Conservation (phyloP, 768 basidiomycete genomes). For the Wakefieldia striispora region DNA sequence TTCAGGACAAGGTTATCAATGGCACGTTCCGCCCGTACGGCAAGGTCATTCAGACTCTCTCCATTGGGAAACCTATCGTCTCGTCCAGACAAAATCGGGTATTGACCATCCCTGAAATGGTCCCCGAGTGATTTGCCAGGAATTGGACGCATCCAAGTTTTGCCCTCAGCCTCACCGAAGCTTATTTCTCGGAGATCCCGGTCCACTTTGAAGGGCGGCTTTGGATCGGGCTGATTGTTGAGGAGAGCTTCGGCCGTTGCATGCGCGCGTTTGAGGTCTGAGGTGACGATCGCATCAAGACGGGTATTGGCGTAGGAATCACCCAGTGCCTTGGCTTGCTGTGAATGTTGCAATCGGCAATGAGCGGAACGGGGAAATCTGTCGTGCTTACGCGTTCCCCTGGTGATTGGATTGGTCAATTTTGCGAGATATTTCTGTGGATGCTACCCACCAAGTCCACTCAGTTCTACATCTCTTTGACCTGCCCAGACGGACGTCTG, state of each 20-base stretch:
- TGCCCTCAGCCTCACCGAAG: conserved; percentile 72
- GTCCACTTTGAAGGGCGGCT: conserved; percentile 47
- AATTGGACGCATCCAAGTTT: conserved; percentile 37
- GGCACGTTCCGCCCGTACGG: conserved; percentile 48
- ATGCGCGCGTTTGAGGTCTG: conserved; percentile 61
- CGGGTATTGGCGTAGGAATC: conserved; percentile 44
- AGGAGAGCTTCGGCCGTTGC: conserved; percentile 59
- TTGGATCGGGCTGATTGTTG: conserved; percentile 44
- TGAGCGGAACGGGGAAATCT: background rate
- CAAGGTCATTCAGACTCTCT: conserved; percentile 69
- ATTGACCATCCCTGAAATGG: conserved; percentile 52
- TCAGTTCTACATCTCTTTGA: conserved; percentile 69
- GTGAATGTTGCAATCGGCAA: background rate
- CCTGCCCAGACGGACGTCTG: conserved; percentile 67
- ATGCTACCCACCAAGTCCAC: conserved; percentile 60
- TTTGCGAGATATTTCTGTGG: background rate
- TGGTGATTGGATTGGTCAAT: conserved; percentile 23
- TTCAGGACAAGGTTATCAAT: conserved; percentile 50
- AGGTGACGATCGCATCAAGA: conserved; percentile 61
- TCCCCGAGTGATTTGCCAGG: conserved; percentile 38
- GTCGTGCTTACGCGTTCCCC: conserved; percentile 50
- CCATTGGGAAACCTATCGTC: conserved; percentile 62
- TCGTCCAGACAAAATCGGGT: conserved; percentile 46
- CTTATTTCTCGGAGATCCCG: conserved; percentile 62
- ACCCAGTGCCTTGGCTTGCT: conserved; percentile 69